Percentiles rank a stretch among this genome's conserved stretches.
Conservation (phyloP, 148 eudicot genomes). For the Chenopodium album region DNA sequence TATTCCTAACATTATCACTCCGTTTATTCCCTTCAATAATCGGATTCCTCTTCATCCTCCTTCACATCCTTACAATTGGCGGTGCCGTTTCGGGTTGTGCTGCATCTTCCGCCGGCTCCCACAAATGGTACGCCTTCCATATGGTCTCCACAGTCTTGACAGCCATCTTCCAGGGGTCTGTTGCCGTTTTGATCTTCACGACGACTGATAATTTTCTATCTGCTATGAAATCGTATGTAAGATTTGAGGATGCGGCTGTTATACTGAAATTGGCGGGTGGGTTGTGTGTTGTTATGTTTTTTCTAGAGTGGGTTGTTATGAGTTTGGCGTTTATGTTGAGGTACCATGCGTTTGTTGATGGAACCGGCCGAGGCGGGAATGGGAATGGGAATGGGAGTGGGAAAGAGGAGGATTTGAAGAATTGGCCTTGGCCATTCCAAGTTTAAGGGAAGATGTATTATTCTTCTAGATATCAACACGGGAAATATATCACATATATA, state of each 20-base stretch:
- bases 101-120: slow-evolving; percentile 22
- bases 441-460: background rate
- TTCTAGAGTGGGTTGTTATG: slow-evolving; percentile 47
- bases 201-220: slow-evolving; percentile 31
- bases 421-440: slow-evolving; percentile 36
- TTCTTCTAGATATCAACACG: no score
- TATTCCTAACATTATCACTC: slow-evolving; percentile 37
- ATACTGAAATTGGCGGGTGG: slow-evolving; percentile 52
- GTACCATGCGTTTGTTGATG: slow-evolving; percentile 37
- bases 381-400: background rate
- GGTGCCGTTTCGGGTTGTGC: slow-evolving; percentile 47
- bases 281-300: slow-evolving; percentile 40
- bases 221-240: slow-evolving; percentile 39
- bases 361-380: background rate
- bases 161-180: slow-evolving; percentile 50
- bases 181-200: slow-evolving; percentile 42
- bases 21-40: slow-evolving; percentile 31
- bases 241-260: slow-evolving; percentile 39
- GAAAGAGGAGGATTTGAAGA: slow-evolving; percentile 36
- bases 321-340: slow-evolving; percentile 38
- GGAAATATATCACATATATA: no score
- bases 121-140: slow-evolving; percentile 41
- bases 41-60: slow-evolving; percentile 38
- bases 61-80: slow-evolving; percentile 42
- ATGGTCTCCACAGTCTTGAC: slow-evolving; percentile 50